These are phyloP conservation scores for Carallia brachiata DNA, from an alignment of 345 rosid species.

Conservation along the genomic window DNA sequence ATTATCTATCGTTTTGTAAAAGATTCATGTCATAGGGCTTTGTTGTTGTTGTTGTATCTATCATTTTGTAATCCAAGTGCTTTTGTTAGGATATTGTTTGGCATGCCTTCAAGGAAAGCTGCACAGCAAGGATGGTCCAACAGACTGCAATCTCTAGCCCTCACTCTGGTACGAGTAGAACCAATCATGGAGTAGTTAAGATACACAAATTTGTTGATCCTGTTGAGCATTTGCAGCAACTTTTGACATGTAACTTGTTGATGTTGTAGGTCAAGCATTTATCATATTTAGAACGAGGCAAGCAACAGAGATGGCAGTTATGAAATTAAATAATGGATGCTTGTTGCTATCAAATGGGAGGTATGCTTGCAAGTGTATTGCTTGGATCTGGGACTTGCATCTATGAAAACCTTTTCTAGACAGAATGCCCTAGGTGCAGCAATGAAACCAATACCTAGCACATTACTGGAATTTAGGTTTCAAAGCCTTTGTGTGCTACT, in stretches of 20 bases:
- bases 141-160: constrained; percentile 44
- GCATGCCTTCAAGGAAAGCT: constrained; percentile 57
- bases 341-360: constrained; percentile 74
- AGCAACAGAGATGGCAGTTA: constrained; percentile 51
- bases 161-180: constrained; percentile 48
- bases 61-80: background rate
- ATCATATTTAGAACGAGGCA: constrained; percentile 64
- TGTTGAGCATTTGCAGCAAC: background rate
- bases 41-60: background rate
- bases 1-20: background rate
- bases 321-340: constrained; percentile 54
- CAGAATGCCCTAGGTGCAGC: background rate
- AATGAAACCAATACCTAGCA: background rate
- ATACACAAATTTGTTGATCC: background rate
- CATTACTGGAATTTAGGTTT: background rate
- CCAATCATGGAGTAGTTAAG: background rate
- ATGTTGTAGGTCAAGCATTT: constrained; percentile 67
- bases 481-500: background rate
- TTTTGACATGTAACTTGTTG: constrained; percentile 15
- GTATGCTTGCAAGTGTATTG: constrained; percentile 33
- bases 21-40: no score
- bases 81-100: constrained; percentile 57
- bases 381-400: background rate
- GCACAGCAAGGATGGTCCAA: constrained; percentile 66
- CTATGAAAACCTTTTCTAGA: background rate